Conservation (phyloP, 257 asterid genomes). For the Solanum raphanifolium region DNA sequence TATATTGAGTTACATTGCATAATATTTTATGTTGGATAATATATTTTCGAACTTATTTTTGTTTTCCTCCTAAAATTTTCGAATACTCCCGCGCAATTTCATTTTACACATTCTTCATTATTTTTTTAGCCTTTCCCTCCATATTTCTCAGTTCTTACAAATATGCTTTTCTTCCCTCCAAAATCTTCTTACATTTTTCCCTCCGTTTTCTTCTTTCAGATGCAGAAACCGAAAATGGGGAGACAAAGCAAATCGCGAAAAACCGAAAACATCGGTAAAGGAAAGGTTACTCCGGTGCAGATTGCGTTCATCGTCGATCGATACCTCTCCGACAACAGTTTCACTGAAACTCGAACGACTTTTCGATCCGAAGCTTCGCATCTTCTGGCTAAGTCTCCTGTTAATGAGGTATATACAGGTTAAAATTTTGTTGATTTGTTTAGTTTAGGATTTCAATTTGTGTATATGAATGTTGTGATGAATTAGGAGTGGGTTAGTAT, state of each 20-base stretch:
- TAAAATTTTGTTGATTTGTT: background rate
- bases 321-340: slow-evolving; percentile 60
- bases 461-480: background rate
- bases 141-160: background rate
- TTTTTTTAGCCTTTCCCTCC: background rate
- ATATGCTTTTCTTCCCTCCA: background rate
- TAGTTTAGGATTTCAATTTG: background rate
- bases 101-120: background rate
- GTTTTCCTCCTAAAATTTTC: slow-evolving; percentile 16
- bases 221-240: slow-evolving; percentile 25
- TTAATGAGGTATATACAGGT: slow-evolving; percentile 39
- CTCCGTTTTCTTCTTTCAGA: background rate
- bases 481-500: background rate
- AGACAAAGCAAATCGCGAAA: slow-evolving; percentile 55
- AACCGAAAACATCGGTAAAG: slow-evolving; percentile 56
- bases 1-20: background rate
- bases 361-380: slow-evolving; percentile 77
- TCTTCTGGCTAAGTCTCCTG: slow-evolving; percentile 70
- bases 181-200: background rate
- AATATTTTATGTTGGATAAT: background rate
- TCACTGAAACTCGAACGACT: slow-evolving; percentile 37
- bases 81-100: slow-evolving; percentile 40
- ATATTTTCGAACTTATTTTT: too few relatives aligned
- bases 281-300: slow-evolving; percentile 77
- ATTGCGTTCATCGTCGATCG: slow-evolving; percentile 93